Conservation (phyloP, 805 yeast species). For the Cyberlindnera nakhonratchasimensis region DNA sequence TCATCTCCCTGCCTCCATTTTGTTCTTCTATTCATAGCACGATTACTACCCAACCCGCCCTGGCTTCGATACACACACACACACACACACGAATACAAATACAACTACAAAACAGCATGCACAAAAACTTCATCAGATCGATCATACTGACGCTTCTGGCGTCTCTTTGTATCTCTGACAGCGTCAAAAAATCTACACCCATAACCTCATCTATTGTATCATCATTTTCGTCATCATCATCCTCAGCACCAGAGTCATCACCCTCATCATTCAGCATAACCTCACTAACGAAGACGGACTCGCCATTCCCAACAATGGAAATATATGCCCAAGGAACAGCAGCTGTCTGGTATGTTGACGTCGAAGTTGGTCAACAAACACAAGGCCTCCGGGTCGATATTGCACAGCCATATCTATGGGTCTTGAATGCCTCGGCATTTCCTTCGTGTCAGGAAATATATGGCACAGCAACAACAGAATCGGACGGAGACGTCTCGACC, state of each 20-base stretch:
- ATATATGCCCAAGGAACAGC: slow-evolving; percentile 2
- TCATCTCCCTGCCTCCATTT: too few relatives aligned
- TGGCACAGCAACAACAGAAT: slow-evolving; percentile 2
- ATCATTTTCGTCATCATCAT: not conserved
- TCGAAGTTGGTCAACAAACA: slow-evolving; percentile 32
- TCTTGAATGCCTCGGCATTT: slow-evolving; percentile 21
- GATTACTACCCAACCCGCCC: too few relatives aligned
- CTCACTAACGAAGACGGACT: not conserved
- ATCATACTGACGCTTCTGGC: too few relatives aligned
- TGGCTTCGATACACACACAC: too few relatives aligned
- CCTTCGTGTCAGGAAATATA: slow-evolving; percentile 7
- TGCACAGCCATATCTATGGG: slow-evolving; percentile 38
- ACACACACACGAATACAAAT: too few relatives aligned
- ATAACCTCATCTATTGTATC: too few relatives aligned
- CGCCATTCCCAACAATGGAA: slow-evolving; percentile 15
- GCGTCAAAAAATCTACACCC: too few relatives aligned
- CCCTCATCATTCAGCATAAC: too few relatives aligned
- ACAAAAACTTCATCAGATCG: too few relatives aligned
- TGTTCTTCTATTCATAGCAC: too few relatives aligned
- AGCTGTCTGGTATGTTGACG: slow-evolving; percentile 31
- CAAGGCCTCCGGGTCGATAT: slow-evolving; percentile 34
- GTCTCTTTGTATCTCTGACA: too few relatives aligned
- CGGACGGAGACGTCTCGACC: slow-evolving; percentile 10
- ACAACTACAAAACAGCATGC: too few relatives aligned
- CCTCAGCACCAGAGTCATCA: not conserved